These are phyloP conservation scores for Cladosporium oxysporum DNA, from an alignment of 2,329 filamentous ascomycete species.

Conservation along the genomic window DNA sequence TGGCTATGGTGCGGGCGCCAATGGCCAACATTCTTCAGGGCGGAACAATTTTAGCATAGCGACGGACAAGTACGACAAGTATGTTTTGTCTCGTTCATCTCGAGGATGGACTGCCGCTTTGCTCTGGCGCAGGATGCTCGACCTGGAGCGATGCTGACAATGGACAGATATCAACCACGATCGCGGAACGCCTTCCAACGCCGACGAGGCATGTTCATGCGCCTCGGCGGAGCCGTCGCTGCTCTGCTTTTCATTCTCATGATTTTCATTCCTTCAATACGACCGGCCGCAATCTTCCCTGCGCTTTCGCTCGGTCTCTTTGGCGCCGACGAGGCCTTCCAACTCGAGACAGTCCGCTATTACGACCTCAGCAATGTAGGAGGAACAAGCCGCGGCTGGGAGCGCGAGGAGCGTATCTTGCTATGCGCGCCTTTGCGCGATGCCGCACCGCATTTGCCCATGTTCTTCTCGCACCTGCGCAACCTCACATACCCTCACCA, in stretches of 20 bases:
- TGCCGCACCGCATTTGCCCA: constrained; percentile 84
- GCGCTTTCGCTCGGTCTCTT: constrained; percentile 70
- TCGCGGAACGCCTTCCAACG: constrained; percentile 68
- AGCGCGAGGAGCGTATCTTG: constrained; percentile 90
- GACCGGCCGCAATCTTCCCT: constrained; percentile 59
- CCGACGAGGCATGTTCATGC: constrained; percentile 70
- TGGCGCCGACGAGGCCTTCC: constrained; percentile 64
- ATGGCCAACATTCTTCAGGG: constrained; percentile 65
- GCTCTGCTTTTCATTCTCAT: constrained; percentile 64
- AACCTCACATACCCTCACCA: constrained; percentile 98
- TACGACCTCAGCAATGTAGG: constrained; percentile 92
- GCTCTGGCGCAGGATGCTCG: neutral
- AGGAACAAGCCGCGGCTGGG: constrained; percentile 91
- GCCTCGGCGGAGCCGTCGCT: constrained; percentile 61
- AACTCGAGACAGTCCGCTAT: constrained; percentile 93
- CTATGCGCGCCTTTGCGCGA: constrained; percentile 93
- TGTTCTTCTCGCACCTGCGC: constrained; percentile 97
- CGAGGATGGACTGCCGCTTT: neutral
- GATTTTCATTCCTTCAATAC: constrained; percentile 73
- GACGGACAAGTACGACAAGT: constrained; percentile 72
- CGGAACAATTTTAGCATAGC: constrained; percentile 77
- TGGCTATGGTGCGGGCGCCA: constrained; percentile 66
- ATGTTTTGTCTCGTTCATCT: constrained; percentile 8
- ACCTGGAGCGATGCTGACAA: constrained; percentile 18
- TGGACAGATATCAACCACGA: constrained; percentile 77